phyloP scores from a whole-genome alignment of 768 basidiomycete genomes.

The Trametes villosa region DNA sequence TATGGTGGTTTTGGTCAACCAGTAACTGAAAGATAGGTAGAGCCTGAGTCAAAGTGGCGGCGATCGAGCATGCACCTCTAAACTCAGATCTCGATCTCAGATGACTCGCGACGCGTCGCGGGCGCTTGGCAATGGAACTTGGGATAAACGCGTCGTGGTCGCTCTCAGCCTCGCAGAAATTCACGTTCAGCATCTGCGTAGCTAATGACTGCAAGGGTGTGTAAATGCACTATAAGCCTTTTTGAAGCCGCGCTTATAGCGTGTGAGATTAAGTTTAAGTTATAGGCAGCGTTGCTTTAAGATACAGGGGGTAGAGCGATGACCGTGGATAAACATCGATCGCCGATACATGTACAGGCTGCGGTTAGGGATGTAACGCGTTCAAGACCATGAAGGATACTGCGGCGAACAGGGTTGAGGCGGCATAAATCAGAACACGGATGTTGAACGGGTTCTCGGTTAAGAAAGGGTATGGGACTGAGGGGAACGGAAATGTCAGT shows the following conservation, averaged over 20 bases:
- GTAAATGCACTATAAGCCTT: too few species aligned
- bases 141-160: too few species aligned
- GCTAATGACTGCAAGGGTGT: too few species aligned
- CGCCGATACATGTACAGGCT: too few species aligned
- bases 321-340: too few species aligned
- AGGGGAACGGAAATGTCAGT: slow-evolving; percentile 2
- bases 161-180: too few species aligned
- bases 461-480: slow-evolving; percentile 87
- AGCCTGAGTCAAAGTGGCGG: slow-evolving; percentile 27
- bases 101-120: slow-evolving; percentile 10
- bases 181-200: too few species aligned
- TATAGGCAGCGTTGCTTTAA: too few species aligned
- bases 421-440: slow-evolving; percentile 64
- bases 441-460: slow-evolving; percentile 56
- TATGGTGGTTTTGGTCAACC: background rate
- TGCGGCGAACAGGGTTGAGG: slow-evolving; percentile 54
- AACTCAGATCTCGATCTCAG: slow-evolving; percentile 7
- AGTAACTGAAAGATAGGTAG: slow-evolving; percentile 36
- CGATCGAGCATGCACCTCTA: background rate
- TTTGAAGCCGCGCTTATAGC: too few species aligned
- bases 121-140: too few species aligned
- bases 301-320: too few species aligned
- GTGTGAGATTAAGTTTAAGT: too few species aligned
- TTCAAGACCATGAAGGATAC: slow-evolving; percentile 65
- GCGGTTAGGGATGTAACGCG: slow-evolving; percentile 50